Conservation (phyloP, 345 rosid species). For the Rhodomyrtus tomentosa region DNA sequence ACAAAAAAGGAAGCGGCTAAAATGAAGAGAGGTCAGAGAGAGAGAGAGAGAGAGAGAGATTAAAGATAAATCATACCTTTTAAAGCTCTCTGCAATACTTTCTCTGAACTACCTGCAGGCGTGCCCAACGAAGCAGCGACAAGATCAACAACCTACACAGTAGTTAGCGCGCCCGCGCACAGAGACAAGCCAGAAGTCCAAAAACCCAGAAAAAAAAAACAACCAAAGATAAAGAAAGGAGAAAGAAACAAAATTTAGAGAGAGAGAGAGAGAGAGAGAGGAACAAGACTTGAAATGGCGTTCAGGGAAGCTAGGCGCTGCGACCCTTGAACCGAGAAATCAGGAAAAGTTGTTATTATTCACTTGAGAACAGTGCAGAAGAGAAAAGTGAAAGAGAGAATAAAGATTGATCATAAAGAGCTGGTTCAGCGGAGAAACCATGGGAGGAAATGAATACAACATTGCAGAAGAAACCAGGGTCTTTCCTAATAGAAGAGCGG, state of each 20-base stretch:
- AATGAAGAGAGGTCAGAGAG: not conserved
- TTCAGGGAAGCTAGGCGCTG: not conserved
- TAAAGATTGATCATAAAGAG: not conserved
- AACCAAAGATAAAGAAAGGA: not conserved
- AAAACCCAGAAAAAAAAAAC: not conserved
- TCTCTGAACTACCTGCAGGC: conserved; percentile 9
- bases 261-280: not conserved
- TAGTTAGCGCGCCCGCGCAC: not conserved
- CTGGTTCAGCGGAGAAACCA: not conserved
- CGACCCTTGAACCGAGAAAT: not conserved
- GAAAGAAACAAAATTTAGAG: not conserved
- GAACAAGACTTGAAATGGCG: not conserved
- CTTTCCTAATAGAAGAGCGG: not conserved
- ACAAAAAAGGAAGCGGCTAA: not conserved
- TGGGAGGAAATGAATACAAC: not conserved
- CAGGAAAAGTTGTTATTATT: not conserved
- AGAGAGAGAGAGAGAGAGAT: not conserved
- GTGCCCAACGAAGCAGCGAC: conserved; percentile 25
- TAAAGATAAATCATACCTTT: conserved; percentile 4
- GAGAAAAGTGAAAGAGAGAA: not conserved
- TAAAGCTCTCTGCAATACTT: not conserved
- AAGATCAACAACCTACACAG: conserved; percentile 12
- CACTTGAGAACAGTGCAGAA: not conserved
- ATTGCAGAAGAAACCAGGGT: not conserved
- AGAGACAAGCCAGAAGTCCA: not conserved